A percentile compares a stretch with the other conserved stretches of the same genome.
Conservation (phyloP, 2,329 filamentous ascomycete species). For the Pezicula radicicola region DNA sequence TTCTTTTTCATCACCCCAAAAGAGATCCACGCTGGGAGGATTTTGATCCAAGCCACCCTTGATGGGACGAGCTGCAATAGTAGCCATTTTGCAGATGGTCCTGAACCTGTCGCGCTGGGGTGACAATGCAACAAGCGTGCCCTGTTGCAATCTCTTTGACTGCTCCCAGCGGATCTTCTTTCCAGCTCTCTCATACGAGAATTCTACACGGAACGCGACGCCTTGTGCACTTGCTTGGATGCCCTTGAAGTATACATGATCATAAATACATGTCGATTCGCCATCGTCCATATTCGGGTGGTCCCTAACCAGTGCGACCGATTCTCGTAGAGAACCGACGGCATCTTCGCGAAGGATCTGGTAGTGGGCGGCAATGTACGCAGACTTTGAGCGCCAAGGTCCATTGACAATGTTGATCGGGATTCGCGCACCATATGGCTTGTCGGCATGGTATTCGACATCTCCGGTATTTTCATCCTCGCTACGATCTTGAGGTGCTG, state of each 20-base stretch:
- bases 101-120: conserved; percentile 58
- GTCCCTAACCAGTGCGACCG: conserved; percentile 53
- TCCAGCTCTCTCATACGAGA: conserved; percentile 63
- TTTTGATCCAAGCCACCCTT: conserved; percentile 57
- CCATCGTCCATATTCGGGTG: conserved; percentile 56
- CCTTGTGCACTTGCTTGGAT: conserved; percentile 62
- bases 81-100: conserved; percentile 64
- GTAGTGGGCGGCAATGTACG: conserved; percentile 74
- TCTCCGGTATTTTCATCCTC: conserved; percentile 21
- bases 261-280: conserved; percentile 58
- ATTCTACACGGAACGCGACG: conserved; percentile 64
- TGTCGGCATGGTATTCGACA: conserved; percentile 10
- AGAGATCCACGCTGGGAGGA: conserved; percentile 72
- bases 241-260: conserved; percentile 63
- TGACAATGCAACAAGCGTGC: conserved; percentile 51
- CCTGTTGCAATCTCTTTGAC: conserved; percentile 48
- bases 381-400: conserved; percentile 56
- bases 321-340: conserved; percentile 64
- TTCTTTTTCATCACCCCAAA: conserved; percentile 61
- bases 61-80: conserved; percentile 68
- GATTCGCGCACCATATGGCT: conserved; percentile 26
- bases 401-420: conserved; percentile 51
- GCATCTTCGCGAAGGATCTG: conserved; percentile 73
- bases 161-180: conserved; percentile 65
- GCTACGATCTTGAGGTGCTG: background rate